Evolutionary conservation across 192 early-diverging fungal genomes (phyloP).

Genomic region (Helicostylum pulchrum): DNA sequence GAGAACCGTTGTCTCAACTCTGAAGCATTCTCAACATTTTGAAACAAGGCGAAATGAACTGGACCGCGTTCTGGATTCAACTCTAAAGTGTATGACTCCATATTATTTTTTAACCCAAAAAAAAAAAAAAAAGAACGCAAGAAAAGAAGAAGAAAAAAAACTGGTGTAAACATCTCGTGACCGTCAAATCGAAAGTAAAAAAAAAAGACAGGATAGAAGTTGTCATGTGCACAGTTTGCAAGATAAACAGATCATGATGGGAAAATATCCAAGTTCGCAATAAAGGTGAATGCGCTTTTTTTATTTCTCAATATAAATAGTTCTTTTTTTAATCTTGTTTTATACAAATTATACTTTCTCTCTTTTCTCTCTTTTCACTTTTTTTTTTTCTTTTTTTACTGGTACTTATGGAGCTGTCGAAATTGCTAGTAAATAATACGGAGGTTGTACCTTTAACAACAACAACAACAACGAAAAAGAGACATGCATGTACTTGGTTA

Average conservation of each 20-base stretch:
- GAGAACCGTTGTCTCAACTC: conserved; percentile 37
- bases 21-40: conserved; percentile 33
- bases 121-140: neutral
- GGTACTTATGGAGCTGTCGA: neutral
- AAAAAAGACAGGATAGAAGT: no score
- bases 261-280: neutral
- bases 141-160: neutral
- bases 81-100: conserved; percentile 41
- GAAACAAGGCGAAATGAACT: conserved; percentile 36
- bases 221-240: no score
- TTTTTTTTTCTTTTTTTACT: neutral
- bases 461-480: neutral
- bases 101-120: conserved; percentile 7
- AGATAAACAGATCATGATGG: no score
- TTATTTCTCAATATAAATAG: neutral
- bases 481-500: conserved; percentile 52
- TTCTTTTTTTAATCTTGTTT: neutral
- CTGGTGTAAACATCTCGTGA: no score
- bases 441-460: neutral
- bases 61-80: conserved; percentile 26
- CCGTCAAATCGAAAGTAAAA: no score
- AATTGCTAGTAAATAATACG: neutral
- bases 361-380: neutral
- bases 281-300: neutral
- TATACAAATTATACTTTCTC: neutral